Base-by-base conservation (phyloP, 2,329 filamentous ascomycete species). In the Lasiodiplodia gonubiensis region DNA sequence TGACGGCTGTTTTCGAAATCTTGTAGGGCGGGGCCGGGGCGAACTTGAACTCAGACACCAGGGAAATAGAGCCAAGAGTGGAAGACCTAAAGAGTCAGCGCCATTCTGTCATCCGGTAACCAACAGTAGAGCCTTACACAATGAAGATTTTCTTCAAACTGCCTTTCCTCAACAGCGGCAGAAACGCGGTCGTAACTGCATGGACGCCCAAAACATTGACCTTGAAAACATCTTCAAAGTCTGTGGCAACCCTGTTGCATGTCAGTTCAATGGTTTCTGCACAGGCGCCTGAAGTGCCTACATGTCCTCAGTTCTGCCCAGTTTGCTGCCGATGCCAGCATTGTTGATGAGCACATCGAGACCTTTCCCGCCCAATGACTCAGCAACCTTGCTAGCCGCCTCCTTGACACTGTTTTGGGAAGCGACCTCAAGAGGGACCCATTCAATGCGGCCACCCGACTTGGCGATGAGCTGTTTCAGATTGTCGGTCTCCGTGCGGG, bases 1-100 rank as follows among this genome's bases (percentile, higher is more conserved):
- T 83, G 68, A 84, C 66, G 0, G 82, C 82, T 0, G 83, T 79
- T 69, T 85, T 86, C 18, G 80, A 79, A 70, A 85, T 77, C 68
- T 82, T 79, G 75, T 82, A 82, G 1, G 78, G 76, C 1, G 80
- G 80, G 0, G 69, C 48, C 0, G 76, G 75, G 14, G 72, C 65
- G 1, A 66, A 51, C 2, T 46, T 64, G 64, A 69, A 79, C 3
- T 54, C 52, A 0, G 70, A 16, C 0, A 75, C 74, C 68, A 71
- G 66, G 21, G 73, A 61, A 4, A 84, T 79, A 0, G 82, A 84
- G 35, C 80, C 82, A 4, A 84, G 51, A 0, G 78, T 81, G 2
- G 80, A 78, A 4, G 80, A 80, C 39, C 80, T 82, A 46, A 4
- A 1, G 23, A 5, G 21, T 51, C 49, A 23, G 21, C 10, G n/a